Base-by-base conservation (phyloP, 768 basidiomycete species). In the Asterophora lycoperdoides region DNA sequence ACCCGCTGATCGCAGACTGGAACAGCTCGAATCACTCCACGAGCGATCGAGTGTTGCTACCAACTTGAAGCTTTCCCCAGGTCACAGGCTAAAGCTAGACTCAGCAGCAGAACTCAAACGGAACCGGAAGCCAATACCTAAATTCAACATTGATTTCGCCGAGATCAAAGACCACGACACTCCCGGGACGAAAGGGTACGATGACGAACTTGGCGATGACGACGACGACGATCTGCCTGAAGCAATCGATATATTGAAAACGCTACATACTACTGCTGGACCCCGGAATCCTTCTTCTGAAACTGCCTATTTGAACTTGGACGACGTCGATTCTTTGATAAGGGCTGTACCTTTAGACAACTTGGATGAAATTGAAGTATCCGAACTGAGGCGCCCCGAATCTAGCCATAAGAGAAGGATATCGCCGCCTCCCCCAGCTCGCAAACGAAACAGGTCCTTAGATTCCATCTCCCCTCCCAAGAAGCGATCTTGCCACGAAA, bases 121-220 rank as follows among this genome's bases (percentile, higher is more conserved):
- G 39, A 69, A 67, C 52, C 56, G 52, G 10, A 61, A 60, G 42
- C 33, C 63, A 7, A 51, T 56, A 2, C 71, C 76, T 19, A 68
- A 79, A 51, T 80, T 81, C 52, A 70, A 79, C 49, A 54, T 84
- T 18, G 68, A 78, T 43, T 74, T 84, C 40, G 62, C 76, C 5
- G 64, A 70, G 44, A 49, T 80, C 42, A 63, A 63, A n/a, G 67
- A 67, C 32, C 41, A 53, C 15, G 41, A 47, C 17, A 32, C 43
- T 33, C n/a, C 42, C 20, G 49, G 46, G 9, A 28, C 39, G 55
- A 59, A 38, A 44, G 60, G 43, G 48, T 55, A 54, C 52, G 62
- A 55, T 50, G 49, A 55, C 30, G 57, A 61, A 11, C 39, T 58
- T 17, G 58, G 64, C 26, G 73, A 74, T 32, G 69, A 74, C 30